Evolutionary conservation across 805 yeast species (phyloP), one percentile per base, ranked within the genome.

Genomic region (Ogataea kodamae): DNA sequence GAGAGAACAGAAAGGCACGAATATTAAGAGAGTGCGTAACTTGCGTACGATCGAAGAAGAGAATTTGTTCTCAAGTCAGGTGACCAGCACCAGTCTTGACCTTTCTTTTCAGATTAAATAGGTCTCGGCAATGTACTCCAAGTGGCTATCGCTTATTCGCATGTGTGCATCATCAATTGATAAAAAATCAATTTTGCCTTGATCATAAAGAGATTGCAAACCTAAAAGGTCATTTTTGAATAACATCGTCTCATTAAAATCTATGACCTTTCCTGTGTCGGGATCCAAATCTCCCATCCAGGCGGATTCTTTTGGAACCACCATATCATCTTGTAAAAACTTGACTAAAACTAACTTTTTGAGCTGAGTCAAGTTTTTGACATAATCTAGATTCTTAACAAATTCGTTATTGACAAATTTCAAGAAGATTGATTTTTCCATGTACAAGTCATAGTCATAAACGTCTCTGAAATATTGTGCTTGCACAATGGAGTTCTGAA

Each of bases 401-500:
- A 50, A 37, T 48, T 85, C 95, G 45, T 83, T 84, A 50, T 84
- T 84, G 24, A 79, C 55, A 43, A 70, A 76, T 5, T 81, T 86
- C 25, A 84, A 55, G 43, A 78, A 83, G 7, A 52, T 56, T 2
- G 88, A 79, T 39, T 70, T 61, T 14, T 67, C 64, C 42, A 80
- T 46, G 51, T 84, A 84, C 11, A 61, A 55, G 1, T 69, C 77
- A 48, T 69, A 72, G 22, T 76, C 64, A 10, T 49, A 48, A 16
- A 53, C 49, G 50, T 81, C 83, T 40, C 94, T 65, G 55, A 77
- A 84, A 51, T 81, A 85, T 49, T 83, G 92, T 0, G 94, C 92
- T 6, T 86, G 79, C 0, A 84, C 61, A 1, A 81, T 56, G 3
- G 68, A 54, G 6, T 65, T 64, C 50, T 84, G 94, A 0, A 81